These are phyloP conservation scores for Umbellularia californica DNA, from an alignment of 164 flowering plant genomes.

Conservation along the genomic window DNA sequence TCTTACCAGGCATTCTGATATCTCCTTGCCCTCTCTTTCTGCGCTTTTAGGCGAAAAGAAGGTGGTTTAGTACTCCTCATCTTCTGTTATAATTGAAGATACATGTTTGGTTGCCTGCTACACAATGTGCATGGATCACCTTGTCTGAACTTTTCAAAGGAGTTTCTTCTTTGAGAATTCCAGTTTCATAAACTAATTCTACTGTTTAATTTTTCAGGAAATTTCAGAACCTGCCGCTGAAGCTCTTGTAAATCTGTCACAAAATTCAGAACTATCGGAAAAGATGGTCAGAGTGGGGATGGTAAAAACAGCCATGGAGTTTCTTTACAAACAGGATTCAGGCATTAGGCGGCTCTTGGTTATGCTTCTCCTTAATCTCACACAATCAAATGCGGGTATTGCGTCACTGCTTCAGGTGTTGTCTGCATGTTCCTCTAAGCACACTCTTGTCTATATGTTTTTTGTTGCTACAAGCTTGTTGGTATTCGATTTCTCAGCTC, in stretches of 20 bases:
- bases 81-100: not conserved
- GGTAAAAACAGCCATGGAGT: conserved; percentile 60
- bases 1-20: conserved; percentile 43
- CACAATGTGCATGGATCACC: not conserved
- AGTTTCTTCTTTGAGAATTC: not conserved
- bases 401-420: conserved; percentile 85
- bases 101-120: not conserved
- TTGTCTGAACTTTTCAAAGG: not conserved
- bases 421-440: not conserved
- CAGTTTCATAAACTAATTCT: not conserved
- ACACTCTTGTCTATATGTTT: not conserved
- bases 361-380: conserved; percentile 88
- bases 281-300: conserved; percentile 70
- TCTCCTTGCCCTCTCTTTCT: conserved; percentile 49
- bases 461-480: not conserved
- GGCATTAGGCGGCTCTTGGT: conserved; percentile 50
- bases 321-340: conserved; percentile 54
- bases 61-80: conserved; percentile 26
- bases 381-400: conserved; percentile 75
- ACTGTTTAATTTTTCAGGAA: conserved; percentile 43
- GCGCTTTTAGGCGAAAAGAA: conserved; percentile 56
- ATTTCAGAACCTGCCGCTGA: conserved; percentile 86
- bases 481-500: not conserved
- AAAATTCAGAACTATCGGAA: conserved; percentile 50
- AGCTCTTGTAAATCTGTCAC: conserved; percentile 87